Evolutionary conservation across 495 filamentous ascomycete species (phyloP).

Genomic region (Hypomontagnella submonticulosa): DNA sequence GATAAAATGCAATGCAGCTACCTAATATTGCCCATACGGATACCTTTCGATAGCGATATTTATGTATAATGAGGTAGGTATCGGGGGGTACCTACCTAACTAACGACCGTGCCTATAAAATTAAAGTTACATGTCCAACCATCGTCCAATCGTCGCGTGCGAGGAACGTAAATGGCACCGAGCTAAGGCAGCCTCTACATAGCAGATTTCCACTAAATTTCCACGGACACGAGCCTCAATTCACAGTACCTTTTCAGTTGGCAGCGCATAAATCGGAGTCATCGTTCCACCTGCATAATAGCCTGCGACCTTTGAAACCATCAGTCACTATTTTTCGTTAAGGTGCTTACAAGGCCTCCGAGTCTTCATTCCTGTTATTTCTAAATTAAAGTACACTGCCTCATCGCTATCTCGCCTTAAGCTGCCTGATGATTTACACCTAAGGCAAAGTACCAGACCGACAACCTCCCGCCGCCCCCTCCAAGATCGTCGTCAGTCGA

Average conservation of each 20-base stretch:
- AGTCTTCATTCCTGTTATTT: not conserved
- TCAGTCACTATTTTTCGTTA: too few species aligned
- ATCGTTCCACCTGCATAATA: conserved; percentile 13
- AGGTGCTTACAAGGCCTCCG: not conserved
- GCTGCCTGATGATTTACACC: conserved; percentile 45
- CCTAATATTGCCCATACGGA: not conserved
- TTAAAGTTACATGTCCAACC: conserved; percentile 12
- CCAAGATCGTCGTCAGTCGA: conserved; percentile 45
- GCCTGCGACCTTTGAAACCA: too few species aligned
- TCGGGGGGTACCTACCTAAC: too few species aligned
- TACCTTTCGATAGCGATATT: not conserved
- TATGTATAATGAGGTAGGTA: not conserved
- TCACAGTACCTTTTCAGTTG: conserved; percentile 11
- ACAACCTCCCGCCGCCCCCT: conserved; percentile 42
- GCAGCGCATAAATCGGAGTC: conserved; percentile 23
- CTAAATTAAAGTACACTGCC: not conserved
- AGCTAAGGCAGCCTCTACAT: conserved; percentile 36
- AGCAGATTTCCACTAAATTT: conserved; percentile 20
- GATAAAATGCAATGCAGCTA: not conserved
- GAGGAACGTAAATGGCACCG: conserved; percentile 18
- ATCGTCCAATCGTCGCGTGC: conserved; percentile 36
- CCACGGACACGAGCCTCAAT: conserved; percentile 13
- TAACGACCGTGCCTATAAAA: not conserved
- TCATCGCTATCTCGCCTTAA: conserved; percentile 1
- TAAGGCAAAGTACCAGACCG: conserved; percentile 39